Base-by-base conservation (phyloP, 2,329 filamentous ascomycete genomes). In the Rugonectria rugulosa region DNA sequence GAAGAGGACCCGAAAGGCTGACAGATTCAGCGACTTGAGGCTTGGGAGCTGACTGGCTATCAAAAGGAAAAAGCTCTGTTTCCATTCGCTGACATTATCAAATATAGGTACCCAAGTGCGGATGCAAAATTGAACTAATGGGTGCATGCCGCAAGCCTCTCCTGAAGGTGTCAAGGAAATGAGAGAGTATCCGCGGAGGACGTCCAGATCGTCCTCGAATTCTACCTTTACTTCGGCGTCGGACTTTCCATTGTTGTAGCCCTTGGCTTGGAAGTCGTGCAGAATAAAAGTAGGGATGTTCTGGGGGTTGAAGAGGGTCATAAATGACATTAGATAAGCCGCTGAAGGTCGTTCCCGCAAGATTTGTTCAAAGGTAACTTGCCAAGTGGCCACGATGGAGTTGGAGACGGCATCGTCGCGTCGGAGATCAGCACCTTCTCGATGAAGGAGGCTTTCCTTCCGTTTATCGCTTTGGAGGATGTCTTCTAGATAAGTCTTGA, bases 401-500 rank as follows among this genome's bases (percentile, higher is more conserved):
- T 57, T 62, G 0, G 61, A 62, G 11, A 56, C 48, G 0, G 41
- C 45, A 11, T 58, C 27, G 14, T 64, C 57, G 21, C 50, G 43
- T 4, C 59, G 56, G 8, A 69, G 44, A 42, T 63, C 55, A 6
- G 62, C 65, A 2, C n/a, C 55, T 3, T 75, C 66, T 14, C 56
- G 21, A 5, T 68, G 50, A 0, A 73, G 56, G 19, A 73, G 65
- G 10, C n/a, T 66, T 0, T 47, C 56, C 34, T 57, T 68, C 19
- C 68, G 66, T 11, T 57, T 40, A 4, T 72, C 64, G 46, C 63
- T 72, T 21, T 69, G 61, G 3, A 48, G 45, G 15, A 76, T 64
- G 1, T 66, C 34, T 4, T 68, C 37, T 0, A 76, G 54, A 42
- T 78, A 80, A 5, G 48, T 32, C 21, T 50, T 3, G 0, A 74